Evolutionary conservation across 164 flowering plant species (phyloP), one percentile per base, ranked within the genome.

Genomic region (Kalanchoe fedtschenkoi): DNA sequence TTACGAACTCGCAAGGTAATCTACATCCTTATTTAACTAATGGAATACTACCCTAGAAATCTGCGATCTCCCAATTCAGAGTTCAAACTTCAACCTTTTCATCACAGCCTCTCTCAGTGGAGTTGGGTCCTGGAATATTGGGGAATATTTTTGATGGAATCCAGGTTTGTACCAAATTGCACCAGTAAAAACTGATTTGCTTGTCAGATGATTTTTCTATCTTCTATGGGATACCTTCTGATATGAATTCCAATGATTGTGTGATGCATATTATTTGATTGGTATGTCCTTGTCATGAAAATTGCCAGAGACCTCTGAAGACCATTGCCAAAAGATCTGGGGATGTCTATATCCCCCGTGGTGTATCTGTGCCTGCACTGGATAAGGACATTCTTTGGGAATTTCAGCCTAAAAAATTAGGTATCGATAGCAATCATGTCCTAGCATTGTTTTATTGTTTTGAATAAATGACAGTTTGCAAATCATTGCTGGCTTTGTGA

Each of bases 271-370:
- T 3, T 58, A n/a, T 4, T 8, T 11, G 6, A 7, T 56, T 3
- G 35, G 35, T 17, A 42, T 39, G 39, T 62, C 16, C 46, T 3
- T 35, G 32, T 13, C 41, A 51, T n/a, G 55, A 17, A 60, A 71
- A n/a, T n/a, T n/a, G n/a, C 38, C 80, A 95, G 97, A 91, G 97
- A 76, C 99, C 99, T 60, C 69, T 95, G 73, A 95, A 91, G 75
- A 87, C 99, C 46, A 95, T 95, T 77, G 99, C 99, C 13, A 84
- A 66, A 61, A 77, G 64, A 76, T 95, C 96, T 44, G 96, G 96
- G 51, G 99, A 95, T 83, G 99, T 95, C 60, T 95, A 95, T 60
- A 95, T 95, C 43, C 99, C 99, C 64, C 96, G 97, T 75, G 99
- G 99, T 72, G 96, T 91, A 5, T 78, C 97, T 69, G 99, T 91